Evolutionary conservation across 2,329 filamentous ascomycete species (phyloP), one percentile per base, ranked within the genome.

Genomic region (Huntiella savannae): DNA sequence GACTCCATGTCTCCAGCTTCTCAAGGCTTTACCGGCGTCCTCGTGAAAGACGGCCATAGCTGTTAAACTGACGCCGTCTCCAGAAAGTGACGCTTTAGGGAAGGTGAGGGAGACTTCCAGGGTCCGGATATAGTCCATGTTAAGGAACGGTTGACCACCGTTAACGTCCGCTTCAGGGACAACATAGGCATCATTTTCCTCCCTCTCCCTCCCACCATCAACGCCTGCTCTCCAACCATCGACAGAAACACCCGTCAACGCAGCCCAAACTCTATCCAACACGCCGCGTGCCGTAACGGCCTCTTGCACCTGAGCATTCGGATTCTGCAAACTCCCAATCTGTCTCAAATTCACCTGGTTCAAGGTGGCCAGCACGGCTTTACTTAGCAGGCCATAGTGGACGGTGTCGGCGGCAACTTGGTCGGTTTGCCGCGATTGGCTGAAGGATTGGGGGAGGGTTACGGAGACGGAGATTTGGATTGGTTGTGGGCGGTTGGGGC

Each of bases 381-480:
- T 84, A 62, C 75, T 77, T 11, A 86, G 65, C 7, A 64, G 67
- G 2, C 82, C 81, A 55, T 87, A 87, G 62, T 87, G 79, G 17
- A 85, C 73, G 2, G 82, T 86, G 56, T 80, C 80, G n/a, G 61
- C 59, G 40, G 74, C 70, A 33, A 87, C 69, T 6, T 62, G 62
- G 60, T 87, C 82, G 4, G 60, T 59, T 1, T 65, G 55, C 0
- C 76, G 74, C 1, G 78, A 73, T 0, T 68, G 64, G 41, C 62
- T 63, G 55, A 85, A 84, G 0, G 68, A 59, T 5, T 62, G 56
- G 11, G 60, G 58, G 50, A 85, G 67, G 3, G 65, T 68, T 3
- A 84, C 65, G 15, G 69, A 66, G 33, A 74, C 69, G 4, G 75
- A 77, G 6, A 85, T 54, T 5, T 72, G 56, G 7, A 75, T 63